Evolutionary conservation across 2,329 filamentous ascomycete genomes (phyloP).

Genomic region (Lachnellula cervina): DNA sequence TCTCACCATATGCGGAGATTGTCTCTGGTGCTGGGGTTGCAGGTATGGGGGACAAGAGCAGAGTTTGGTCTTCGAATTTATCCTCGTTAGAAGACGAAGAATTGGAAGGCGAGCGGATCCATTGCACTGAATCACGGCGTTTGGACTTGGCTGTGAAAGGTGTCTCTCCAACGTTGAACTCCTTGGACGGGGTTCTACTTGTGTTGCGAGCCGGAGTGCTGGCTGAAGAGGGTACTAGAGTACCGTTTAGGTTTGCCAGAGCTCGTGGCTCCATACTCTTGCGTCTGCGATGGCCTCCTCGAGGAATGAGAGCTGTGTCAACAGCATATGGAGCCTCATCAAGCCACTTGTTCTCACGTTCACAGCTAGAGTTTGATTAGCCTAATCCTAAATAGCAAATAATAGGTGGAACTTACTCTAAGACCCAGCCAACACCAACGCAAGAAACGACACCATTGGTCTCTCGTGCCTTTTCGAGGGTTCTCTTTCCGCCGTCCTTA

Average conservation of each 20-base stretch:
- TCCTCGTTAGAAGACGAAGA: slow-evolving; percentile 10
- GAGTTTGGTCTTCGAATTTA: slow-evolving; percentile 21
- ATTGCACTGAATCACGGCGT: slow-evolving; percentile 30
- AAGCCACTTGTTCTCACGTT: slow-evolving; percentile 71
- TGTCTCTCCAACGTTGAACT: slow-evolving; percentile 27
- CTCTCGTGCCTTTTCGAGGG: slow-evolving; percentile 73
- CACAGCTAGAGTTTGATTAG: slow-evolving; percentile 51
- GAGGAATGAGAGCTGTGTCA: slow-evolving; percentile 61
- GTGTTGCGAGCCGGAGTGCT: slow-evolving; percentile 24
- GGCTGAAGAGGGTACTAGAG: slow-evolving; percentile 43
- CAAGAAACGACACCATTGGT: slow-evolving; percentile 73
- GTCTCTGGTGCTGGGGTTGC: slow-evolving; percentile 29
- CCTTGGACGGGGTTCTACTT: slow-evolving; percentile 29
- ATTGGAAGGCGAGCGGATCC: slow-evolving; percentile 28
- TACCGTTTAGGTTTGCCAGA: slow-evolving; percentile 64
- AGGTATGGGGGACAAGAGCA: slow-evolving; percentile 29
- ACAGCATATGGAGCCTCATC: slow-evolving; percentile 67
- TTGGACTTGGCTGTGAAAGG: slow-evolving; percentile 26
- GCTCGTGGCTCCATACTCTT: slow-evolving; percentile 78
- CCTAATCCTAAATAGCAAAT: slow-evolving; percentile 20
- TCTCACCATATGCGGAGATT: slow-evolving; percentile 28
- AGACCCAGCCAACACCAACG: slow-evolving; percentile 82
- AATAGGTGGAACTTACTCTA: slow-evolving; percentile 60
- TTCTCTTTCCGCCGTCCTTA: slow-evolving; percentile 79
- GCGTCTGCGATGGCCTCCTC: slow-evolving; percentile 65